phyloP scores from a whole-genome alignment of 352 stramenopile species.

The Pythium catenulatum region DNA sequence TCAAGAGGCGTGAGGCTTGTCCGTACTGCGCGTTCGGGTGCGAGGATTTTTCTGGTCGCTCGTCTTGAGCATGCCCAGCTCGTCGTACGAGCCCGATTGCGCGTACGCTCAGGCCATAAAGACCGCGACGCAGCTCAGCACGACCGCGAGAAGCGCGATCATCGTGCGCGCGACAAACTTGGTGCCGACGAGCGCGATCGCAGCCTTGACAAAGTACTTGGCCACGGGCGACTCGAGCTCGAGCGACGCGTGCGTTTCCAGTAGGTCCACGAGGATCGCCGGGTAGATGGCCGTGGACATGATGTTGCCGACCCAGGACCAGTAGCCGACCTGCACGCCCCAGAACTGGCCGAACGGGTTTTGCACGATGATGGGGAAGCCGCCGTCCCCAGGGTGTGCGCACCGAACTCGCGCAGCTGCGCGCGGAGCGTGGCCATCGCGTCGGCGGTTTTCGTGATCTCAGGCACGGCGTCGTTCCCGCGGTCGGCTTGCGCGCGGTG shows the following conservation, averaged over 20 bases:
- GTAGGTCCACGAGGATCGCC: constrained; percentile 60
- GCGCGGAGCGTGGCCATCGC: constrained; percentile 86
- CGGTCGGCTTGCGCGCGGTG: too few relatives aligned
- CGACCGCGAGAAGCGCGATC: constrained; percentile 78
- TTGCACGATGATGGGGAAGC: constrained; percentile 88
- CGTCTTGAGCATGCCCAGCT: constrained; percentile 18
- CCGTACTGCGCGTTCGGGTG: too few relatives aligned
- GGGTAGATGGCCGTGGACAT: constrained; percentile 94
- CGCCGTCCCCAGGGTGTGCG: constrained; percentile 85
- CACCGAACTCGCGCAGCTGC: too few relatives aligned
- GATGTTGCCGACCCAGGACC: constrained; percentile 86
- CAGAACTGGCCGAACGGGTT: constrained; percentile 89
- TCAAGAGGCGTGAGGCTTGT: too few relatives aligned
- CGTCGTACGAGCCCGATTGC: neutral
- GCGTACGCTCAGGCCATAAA: constrained; percentile 31
- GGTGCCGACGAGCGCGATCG: constrained; percentile 61
- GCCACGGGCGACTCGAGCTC: neutral
- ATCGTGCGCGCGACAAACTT: constrained; percentile 80
- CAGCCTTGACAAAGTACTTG: constrained; percentile 43
- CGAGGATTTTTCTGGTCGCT: too few relatives aligned
- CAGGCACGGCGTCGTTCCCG: constrained; percentile 8
- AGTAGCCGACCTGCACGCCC: constrained; percentile 70
- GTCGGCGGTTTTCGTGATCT: constrained; percentile 52
- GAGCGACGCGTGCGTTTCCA: neutral
- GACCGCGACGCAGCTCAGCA: constrained; percentile 90